Evolutionary conservation across 2,329 filamentous ascomycete species (phyloP).

Genomic region (Madurella fahalii): DNA sequence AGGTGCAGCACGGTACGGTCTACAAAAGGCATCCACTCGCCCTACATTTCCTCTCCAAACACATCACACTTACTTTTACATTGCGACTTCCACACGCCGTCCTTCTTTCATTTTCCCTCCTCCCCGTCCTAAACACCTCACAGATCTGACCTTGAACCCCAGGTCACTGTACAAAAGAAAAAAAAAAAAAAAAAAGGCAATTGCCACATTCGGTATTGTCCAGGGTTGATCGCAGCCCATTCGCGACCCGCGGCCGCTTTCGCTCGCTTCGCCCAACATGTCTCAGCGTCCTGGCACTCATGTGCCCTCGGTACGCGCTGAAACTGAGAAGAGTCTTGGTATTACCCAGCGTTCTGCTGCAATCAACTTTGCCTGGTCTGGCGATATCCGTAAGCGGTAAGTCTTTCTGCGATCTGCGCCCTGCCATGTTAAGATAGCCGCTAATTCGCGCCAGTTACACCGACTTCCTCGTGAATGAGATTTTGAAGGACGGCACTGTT

Average conservation of each 20-base stretch:
- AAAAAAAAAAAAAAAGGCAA: too few relatives aligned
- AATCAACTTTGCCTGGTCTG: slow-evolving; percentile 40
- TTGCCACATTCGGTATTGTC: not conserved
- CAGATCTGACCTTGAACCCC: not conserved
- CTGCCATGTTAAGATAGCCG: not conserved
- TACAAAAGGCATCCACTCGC: not conserved
- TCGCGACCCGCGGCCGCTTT: slow-evolving; percentile 3
- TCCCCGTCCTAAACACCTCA: not conserved
- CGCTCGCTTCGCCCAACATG: slow-evolving; percentile 19
- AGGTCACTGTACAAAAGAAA: not conserved
- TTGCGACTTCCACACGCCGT: not conserved
- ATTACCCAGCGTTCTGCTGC: slow-evolving; percentile 39
- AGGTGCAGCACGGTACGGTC: too few relatives aligned
- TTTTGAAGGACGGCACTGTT: slow-evolving; percentile 69
- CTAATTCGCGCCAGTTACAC: slow-evolving; percentile 58
- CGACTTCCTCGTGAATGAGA: slow-evolving; percentile 91
- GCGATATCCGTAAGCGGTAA: slow-evolving; percentile 43
- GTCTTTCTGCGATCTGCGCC: slow-evolving; percentile 7
- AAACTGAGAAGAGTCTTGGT: slow-evolving; percentile 36
- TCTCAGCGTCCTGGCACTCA: slow-evolving; percentile 25
- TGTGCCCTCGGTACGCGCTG: slow-evolving; percentile 29
- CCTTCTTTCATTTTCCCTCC: not conserved
- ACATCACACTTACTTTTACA: not conserved
- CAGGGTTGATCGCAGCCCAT: not conserved
- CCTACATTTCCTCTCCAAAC: slow-evolving; percentile 1